phyloP scores from a whole-genome alignment of 768 basidiomycete species.

The Chalciporus pseudorubinellus region DNA sequence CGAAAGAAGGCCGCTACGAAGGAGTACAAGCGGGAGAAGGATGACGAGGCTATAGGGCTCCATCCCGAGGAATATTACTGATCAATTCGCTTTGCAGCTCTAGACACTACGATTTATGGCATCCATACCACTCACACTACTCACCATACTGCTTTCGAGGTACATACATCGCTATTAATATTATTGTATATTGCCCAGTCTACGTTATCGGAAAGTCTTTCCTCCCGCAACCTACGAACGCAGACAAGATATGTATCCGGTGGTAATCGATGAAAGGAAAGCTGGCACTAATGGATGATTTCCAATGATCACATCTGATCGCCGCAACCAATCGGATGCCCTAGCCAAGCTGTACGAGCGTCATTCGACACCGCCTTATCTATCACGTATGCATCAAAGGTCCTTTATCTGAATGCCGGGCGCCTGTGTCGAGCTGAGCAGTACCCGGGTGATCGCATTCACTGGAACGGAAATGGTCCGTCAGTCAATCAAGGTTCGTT shows the following conservation, averaged over 20 bases:
- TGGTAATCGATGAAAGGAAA: conserved; percentile 1
- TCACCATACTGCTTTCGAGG: neutral
- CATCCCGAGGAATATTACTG: conserved; percentile 13
- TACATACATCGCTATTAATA: neutral
- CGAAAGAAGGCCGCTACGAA: conserved; percentile 27
- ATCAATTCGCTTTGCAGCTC: neutral
- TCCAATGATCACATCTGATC: conserved; percentile 18
- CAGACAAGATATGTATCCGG: neutral
- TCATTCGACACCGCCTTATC: conserved; percentile 2
- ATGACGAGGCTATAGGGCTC: conserved; percentile 2
- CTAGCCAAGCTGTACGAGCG: conserved; percentile 24
- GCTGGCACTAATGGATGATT: neutral
- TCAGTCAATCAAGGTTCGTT: conserved; percentile 12
- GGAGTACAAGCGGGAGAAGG: conserved; percentile 1
- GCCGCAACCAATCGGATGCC: conserved; percentile 18
- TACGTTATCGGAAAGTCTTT: neutral
- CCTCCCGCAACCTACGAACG: neutral
- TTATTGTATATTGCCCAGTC: conserved; percentile 1
- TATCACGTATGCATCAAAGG: conserved; percentile 39
- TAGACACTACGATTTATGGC: neutral
- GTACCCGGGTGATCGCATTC: conserved; percentile 74
- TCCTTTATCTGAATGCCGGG: conserved; percentile 90
- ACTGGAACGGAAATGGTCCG: conserved; percentile 37
- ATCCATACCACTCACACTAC: neutral
- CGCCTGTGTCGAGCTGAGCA: conserved; percentile 82